Conservation (phyloP, 352 stramenopile species). For the Nothophytophthora sp. region DNA sequence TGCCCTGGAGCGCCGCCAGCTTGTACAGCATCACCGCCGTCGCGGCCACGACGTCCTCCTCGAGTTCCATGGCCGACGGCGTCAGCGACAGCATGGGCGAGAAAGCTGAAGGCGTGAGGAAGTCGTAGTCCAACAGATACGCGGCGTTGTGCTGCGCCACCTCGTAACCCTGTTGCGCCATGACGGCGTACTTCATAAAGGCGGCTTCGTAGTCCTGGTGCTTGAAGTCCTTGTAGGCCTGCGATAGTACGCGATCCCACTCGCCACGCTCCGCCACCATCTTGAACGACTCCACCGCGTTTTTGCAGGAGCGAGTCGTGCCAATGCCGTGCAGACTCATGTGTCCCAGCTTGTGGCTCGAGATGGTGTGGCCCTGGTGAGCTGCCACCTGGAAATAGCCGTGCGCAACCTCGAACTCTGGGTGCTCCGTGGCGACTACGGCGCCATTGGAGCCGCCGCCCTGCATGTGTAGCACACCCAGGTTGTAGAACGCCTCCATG, state of each 20-base stretch:
- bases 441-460: conserved; percentile 27
- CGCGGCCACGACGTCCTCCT: conserved; percentile 37
- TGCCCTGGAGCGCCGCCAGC: conserved; percentile 83
- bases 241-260: conserved; percentile 68
- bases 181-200: conserved; percentile 89
- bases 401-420: conserved; percentile 83
- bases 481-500: conserved; percentile 89
- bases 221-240: conserved; percentile 74
- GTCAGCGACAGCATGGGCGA: conserved; percentile 28
- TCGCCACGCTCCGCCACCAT: conserved; percentile 88
- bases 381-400: conserved; percentile 89
- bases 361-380: conserved; percentile 87
- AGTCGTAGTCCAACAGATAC: conserved; percentile 85
- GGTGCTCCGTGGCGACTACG: conserved; percentile 27
- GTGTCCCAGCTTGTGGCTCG: conserved; percentile 86
- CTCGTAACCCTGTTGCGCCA: conserved; percentile 93
- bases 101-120: conserved; percentile 45
- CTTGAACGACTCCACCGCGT: conserved; percentile 88
- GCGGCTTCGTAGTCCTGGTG: conserved; percentile 83
- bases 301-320: conserved; percentile 74
- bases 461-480: conserved; percentile 81
- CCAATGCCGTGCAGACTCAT: conserved; percentile 90
- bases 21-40: conserved; percentile 75
- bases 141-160: conserved; percentile 93
- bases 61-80: conserved; percentile 15